A percentile compares a stretch with the other conserved stretches of the same genome.
These are phyloP conservation scores for Stagonosporopsis chrysanthemi DNA, from an alignment of 2,329 filamentous ascomycete species.

Conservation along the genomic window DNA sequence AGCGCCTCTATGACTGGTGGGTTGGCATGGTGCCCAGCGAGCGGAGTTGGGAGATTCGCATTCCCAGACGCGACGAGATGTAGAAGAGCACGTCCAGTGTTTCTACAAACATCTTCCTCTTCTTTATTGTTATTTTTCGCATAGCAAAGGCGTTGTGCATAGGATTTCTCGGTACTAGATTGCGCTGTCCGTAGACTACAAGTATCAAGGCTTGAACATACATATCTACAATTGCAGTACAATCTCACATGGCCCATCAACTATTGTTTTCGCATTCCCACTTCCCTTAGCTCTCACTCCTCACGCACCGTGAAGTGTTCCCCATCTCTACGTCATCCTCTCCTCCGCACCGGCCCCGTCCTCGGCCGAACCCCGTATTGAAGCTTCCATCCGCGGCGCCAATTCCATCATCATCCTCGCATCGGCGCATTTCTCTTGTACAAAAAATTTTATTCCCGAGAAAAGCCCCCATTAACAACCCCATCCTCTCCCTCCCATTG, in stretches of 20 bases:
- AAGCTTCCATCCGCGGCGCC: neutral
- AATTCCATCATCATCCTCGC: neutral
- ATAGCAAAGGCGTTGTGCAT: constrained; percentile 24
- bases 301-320: neutral
- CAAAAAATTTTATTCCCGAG: constrained; percentile 4
- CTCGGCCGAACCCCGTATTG: constrained; percentile 9
- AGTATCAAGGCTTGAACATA: neutral
- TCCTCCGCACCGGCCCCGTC: neutral
- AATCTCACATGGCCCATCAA: neutral
- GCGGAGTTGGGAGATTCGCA: constrained; percentile 62
- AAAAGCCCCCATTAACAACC: neutral
- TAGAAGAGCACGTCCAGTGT: constrained; percentile 7
- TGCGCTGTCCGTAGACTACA: neutral
- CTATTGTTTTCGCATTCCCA: neutral
- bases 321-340: constrained; percentile 6
- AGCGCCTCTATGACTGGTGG: constrained; percentile 67
- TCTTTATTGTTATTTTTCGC: constrained; percentile 3
- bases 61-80: constrained; percentile 40
- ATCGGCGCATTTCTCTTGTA: neutral
- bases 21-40: constrained; percentile 67
- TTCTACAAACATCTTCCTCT: neutral
- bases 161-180: constrained; percentile 4
- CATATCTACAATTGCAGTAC: neutral
- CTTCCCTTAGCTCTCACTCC: neutral
- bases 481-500: neutral